These are phyloP conservation scores for Penicillium maclennaniae DNA, from an alignment of 495 filamentous ascomycete genomes.

Conservation along the genomic window DNA sequence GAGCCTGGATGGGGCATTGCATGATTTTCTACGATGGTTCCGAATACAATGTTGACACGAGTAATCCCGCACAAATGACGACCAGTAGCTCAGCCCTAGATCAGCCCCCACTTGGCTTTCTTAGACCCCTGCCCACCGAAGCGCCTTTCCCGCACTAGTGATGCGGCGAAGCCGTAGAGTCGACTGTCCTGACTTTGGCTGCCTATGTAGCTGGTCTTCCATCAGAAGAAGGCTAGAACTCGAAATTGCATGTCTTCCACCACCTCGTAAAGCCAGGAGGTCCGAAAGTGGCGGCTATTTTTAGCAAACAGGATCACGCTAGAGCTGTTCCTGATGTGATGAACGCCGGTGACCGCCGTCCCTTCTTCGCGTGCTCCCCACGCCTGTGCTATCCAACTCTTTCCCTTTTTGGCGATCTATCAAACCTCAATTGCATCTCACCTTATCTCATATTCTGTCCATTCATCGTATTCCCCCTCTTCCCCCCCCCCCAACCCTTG, in stretches of 20 bases:
- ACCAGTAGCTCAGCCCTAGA: background rate
- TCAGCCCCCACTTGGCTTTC: background rate
- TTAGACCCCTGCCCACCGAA: background rate
- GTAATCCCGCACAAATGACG: background rate
- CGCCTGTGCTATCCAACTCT: background rate
- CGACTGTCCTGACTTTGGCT: background rate
- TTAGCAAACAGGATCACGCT: background rate
- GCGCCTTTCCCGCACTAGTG: background rate
- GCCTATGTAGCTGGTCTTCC: background rate
- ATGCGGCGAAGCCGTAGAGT: background rate
- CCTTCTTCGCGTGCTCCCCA: background rate
- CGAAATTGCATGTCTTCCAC: background rate
- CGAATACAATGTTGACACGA: background rate
- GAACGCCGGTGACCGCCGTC: background rate
- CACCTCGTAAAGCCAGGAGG: background rate
- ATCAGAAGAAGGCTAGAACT: background rate
- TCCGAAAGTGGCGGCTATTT: background rate
- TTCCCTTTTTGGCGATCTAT: background rate
- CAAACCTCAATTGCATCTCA: background rate
- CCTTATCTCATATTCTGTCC: background rate
- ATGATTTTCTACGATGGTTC: background rate
- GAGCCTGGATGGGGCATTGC: background rate
- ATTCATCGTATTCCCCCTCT: background rate
- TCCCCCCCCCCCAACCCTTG: background rate
- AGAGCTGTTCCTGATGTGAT: background rate